These are phyloP conservation scores for Centella asiatica DNA, from an alignment of 129 eudicot species.

Conservation along the genomic window DNA sequence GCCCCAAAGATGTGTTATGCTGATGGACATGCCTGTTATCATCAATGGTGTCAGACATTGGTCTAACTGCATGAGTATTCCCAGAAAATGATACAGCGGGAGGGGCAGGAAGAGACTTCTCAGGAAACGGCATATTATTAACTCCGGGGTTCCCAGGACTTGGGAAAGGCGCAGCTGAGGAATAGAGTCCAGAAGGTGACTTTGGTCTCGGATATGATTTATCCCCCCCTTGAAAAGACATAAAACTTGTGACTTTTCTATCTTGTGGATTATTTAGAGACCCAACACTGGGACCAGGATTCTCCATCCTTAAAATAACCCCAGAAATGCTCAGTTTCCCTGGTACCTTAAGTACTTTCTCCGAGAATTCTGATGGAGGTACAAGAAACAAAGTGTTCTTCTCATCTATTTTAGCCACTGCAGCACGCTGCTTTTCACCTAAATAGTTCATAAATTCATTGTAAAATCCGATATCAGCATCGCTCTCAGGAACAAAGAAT, in stretches of 20 bases:
- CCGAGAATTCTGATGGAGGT: slow-evolving; percentile 94
- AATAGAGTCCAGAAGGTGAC: slow-evolving; percentile 44
- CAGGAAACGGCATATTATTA: slow-evolving; percentile 18
- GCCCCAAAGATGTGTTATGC: slow-evolving; percentile 15
- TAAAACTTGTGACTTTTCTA: slow-evolving; percentile 24
- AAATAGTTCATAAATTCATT: slow-evolving; percentile 83
- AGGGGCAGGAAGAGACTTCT: slow-evolving; percentile 17
- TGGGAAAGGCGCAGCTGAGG: slow-evolving; percentile 26
- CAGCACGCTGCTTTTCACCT: slow-evolving; percentile 80
- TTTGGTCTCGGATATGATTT: slow-evolving; percentile 22
- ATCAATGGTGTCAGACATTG: slow-evolving; percentile 16
- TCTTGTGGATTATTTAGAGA: slow-evolving; percentile 42
- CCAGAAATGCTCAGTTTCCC: slow-evolving; percentile 84
- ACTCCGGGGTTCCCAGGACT: slow-evolving; percentile 37
- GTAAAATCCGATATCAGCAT: slow-evolving; percentile 73
- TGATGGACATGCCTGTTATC: slow-evolving; percentile 40
- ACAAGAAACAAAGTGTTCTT: slow-evolving; percentile 76
- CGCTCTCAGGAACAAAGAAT: slow-evolving; percentile 78
- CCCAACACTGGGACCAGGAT: slow-evolving; percentile 35
- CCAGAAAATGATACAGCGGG: slow-evolving; percentile 23
- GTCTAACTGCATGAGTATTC: slow-evolving; percentile 20
- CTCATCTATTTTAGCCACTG: slow-evolving; percentile 83
- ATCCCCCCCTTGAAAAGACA: slow-evolving; percentile 38
- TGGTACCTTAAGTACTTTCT: slow-evolving; percentile 77
- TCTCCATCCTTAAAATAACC: slow-evolving; percentile 65